Evolutionary conservation across 202 grass and related monocot species (phyloP), one percentile per base, ranked within the genome.

Genomic region (Zizania palustris): DNA sequence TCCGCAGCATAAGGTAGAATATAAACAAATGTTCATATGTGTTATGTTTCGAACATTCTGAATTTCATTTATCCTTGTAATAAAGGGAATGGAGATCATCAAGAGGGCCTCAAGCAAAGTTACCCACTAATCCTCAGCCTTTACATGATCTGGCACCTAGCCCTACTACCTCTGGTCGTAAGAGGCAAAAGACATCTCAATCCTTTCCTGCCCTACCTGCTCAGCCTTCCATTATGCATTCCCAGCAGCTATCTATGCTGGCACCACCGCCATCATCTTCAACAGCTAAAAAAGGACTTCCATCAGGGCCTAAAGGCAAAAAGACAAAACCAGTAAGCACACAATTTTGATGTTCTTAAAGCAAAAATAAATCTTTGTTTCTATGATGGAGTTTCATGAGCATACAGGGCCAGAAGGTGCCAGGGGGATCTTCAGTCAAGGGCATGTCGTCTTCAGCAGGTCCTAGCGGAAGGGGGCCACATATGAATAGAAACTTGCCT

Each of bases 151-250:
- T 83, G 4, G 67, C 66, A 57, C 87, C 89, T 21, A 98, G 85
- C 63, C 96, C 91, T 73, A 85, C 87, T 9, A 88, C 83, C 62
- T 91, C 96, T 72, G 66, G 63, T 10, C 83, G 91, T 56, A 98
- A 98, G 87, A 95, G 91, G 87, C 96, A 93, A 77, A 99, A 99
- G 78, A 90, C 80, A 73, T 88, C 95, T 18, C 95, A 92, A 80
- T 57, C 87, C 19, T 44, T 92, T 81, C 75, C 78, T 36, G 36
- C 86, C 68, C 63, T 91, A 72, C 37, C 82, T 65, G 43, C 73
- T 28, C 84, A 84, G 7, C 49, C 91, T 83, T 67, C 89, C 58
- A 74, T 48, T n/a, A 40, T 92, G 70, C 96, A 90, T 66, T 50
- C 87, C 68, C 91, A 98, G 50, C 87, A 79, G 39, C 45, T 89